These are phyloP conservation scores for Macadamia tetraphylla DNA, from an alignment of 164 flowering plant genomes.

Conservation along the genomic window DNA sequence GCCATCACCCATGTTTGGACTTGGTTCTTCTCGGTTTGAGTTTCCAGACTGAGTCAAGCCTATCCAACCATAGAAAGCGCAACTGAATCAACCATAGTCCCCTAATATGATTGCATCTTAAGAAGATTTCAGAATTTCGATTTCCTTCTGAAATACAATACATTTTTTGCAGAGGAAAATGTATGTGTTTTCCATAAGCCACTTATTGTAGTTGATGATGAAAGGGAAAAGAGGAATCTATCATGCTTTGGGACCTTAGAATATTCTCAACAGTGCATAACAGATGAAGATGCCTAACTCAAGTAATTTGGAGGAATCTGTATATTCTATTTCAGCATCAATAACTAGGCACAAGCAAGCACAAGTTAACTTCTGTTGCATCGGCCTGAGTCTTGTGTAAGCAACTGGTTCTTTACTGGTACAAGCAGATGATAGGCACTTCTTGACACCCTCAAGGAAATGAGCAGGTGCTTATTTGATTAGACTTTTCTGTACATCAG, in stretches of 20 bases:
- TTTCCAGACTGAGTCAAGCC: too few species aligned
- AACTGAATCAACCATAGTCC: too few species aligned
- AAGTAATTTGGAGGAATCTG: neutral
- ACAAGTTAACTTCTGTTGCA: neutral
- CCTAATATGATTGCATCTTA: too few species aligned
- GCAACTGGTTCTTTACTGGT: neutral
- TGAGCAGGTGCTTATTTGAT: neutral
- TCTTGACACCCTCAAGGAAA: neutral
- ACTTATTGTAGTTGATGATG: neutral
- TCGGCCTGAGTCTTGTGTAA: neutral
- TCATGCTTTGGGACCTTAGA: neutral
- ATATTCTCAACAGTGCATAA: neutral
- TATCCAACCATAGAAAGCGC: too few species aligned
- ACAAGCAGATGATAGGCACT: neutral
- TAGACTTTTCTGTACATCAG: neutral
- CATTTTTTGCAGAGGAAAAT: neutral
- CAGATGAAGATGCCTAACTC: neutral
- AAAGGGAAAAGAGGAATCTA: neutral
- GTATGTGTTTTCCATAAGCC: neutral
- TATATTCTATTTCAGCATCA: neutral
- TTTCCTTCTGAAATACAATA: too few species aligned
- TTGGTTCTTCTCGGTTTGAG: too few species aligned
- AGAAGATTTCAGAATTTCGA: too few species aligned
- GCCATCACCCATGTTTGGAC: too few species aligned
- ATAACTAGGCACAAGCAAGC: neutral